Evolutionary conservation across 768 basidiomycete genomes (phyloP).

Genomic region (Lyophyllum semitale): DNA sequence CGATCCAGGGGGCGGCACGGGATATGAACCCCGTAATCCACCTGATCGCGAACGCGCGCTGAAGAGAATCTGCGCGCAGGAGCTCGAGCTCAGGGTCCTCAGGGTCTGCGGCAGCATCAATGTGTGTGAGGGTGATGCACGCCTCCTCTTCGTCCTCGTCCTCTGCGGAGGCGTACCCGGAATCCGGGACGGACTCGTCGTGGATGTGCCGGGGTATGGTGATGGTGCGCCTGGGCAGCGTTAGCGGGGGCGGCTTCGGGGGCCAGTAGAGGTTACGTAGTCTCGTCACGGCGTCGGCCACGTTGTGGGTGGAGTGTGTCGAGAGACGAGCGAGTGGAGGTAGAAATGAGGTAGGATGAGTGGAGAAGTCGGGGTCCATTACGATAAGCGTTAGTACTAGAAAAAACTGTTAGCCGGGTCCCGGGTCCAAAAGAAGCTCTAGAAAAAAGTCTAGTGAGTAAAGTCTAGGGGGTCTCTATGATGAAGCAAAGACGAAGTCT

Average conservation of each 20-base stretch:
- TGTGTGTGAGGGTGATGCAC: conserved; percentile 17
- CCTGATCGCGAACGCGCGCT: conserved; percentile 65
- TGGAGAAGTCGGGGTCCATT: conserved; percentile 14
- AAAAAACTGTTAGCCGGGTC: conserved; percentile 11
- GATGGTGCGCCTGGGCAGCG: conserved; percentile 26
- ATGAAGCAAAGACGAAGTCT: conserved; percentile 31
- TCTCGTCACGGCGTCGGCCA: conserved; percentile 43
- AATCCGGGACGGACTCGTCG: conserved; percentile 58
- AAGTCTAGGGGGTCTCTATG: conserved; percentile 10
- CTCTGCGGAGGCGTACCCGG: conserved; percentile 78
- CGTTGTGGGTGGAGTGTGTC: conserved; percentile 30
- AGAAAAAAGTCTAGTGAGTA: not conserved
- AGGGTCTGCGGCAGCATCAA: conserved; percentile 14
- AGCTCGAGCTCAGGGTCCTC: conserved; percentile 30
- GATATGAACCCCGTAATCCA: conserved; percentile 77
- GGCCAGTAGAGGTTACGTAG: conserved; percentile 58
- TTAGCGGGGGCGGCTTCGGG: conserved; percentile 24
- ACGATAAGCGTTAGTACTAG: conserved; percentile 6
- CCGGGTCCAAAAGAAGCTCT: conserved; percentile 1
- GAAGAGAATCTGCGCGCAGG: conserved; percentile 63
- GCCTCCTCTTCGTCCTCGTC: conserved; percentile 51
- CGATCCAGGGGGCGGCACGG: conserved; percentile 57
- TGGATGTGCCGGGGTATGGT: conserved; percentile 36
- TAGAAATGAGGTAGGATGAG: conserved; percentile 43
- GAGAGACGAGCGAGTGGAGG: conserved; percentile 53